A percentile compares a stretch with the other conserved stretches of the same genome.
phyloP scores from a whole-genome alignment of 495 filamentous ascomycete genomes.

The Penicillium daleae region DNA sequence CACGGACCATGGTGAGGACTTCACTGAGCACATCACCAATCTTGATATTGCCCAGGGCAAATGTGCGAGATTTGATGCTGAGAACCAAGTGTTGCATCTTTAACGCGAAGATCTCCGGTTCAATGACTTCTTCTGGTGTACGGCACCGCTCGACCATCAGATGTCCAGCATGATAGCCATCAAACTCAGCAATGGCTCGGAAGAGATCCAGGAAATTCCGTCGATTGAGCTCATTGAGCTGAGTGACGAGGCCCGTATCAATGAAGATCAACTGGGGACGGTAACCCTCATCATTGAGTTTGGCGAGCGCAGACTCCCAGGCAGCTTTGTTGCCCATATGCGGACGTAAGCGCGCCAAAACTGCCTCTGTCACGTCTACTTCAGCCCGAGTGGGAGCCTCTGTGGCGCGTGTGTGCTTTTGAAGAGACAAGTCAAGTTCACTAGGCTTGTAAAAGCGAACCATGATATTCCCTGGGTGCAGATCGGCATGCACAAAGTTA shows the following conservation, averaged over 20 bases:
- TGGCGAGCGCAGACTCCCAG: constrained; percentile 72
- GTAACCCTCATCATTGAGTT: constrained; percentile 89
- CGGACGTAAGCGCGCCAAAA: constrained; percentile 78
- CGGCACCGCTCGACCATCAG: constrained; percentile 96
- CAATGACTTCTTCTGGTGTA: constrained; percentile 85
- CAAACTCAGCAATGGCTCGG: constrained; percentile 93
- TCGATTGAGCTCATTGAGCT: constrained; percentile 84
- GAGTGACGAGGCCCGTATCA: constrained; percentile 94
- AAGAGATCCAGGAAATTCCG: constrained; percentile 95
- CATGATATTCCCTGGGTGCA: constrained; percentile 99
- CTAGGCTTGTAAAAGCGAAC: constrained; percentile 94
- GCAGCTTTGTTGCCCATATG: constrained; percentile 62
- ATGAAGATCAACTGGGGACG: constrained; percentile 96
- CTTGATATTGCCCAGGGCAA: constrained; percentile 92
- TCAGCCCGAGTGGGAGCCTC: constrained; percentile 54
- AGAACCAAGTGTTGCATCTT: constrained; percentile 97
- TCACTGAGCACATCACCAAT: constrained; percentile 94
- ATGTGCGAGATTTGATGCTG: constrained; percentile 83
- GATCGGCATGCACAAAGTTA: constrained; percentile 98
- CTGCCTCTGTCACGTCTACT: constrained; percentile 83
- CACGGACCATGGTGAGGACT: constrained; percentile 88
- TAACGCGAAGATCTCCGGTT: constrained; percentile 85
- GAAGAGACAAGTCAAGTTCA: constrained; percentile 64
- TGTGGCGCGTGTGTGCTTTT: constrained; percentile 54
- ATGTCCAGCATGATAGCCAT: constrained; percentile 92